Conservation (phyloP, 768 basidiomycete genomes). For the Ramaria rubella region DNA sequence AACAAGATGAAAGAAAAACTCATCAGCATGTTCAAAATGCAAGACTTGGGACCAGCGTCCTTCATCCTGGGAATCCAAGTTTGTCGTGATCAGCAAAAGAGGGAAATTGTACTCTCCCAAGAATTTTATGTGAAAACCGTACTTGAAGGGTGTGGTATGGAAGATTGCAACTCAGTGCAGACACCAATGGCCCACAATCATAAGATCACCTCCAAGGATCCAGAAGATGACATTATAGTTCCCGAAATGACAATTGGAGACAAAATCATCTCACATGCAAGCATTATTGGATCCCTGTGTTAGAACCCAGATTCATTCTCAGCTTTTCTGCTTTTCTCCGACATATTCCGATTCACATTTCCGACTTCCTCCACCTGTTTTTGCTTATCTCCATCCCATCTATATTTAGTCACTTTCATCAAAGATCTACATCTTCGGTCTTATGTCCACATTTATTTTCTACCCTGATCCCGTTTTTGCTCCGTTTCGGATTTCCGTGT, state of each 20-base stretch:
- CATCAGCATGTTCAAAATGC: conserved; percentile 13
- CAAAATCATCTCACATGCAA: background rate
- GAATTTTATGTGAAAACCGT: too few species aligned
- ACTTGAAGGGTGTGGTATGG: conserved; percentile 23
- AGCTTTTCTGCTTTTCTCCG: too few species aligned
- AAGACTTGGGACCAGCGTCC: conserved; percentile 12
- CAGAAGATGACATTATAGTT: background rate
- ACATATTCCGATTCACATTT: too few species aligned
- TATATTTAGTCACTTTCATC: too few species aligned
- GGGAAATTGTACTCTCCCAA: conserved; percentile 15
- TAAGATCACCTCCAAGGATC: background rate
- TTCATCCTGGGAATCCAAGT: conserved; percentile 30
- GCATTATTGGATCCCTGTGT: conserved; percentile 22
- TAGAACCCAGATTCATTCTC: too few species aligned
- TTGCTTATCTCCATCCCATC: too few species aligned
- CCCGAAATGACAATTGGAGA: background rate
- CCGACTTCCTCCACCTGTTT: too few species aligned
- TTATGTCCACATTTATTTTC: too few species aligned
- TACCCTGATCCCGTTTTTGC: too few species aligned
- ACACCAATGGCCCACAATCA: conserved; percentile 25
- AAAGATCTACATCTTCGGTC: too few species aligned
- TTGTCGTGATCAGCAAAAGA: conserved; percentile 13
- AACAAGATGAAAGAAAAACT: conserved; percentile 11
- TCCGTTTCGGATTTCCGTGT: too few species aligned
- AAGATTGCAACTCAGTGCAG: conserved; percentile 18